These are phyloP conservation scores for Diutina neorugosa DNA, from an alignment of 1,139 yeast species.

Conservation along the genomic window DNA sequence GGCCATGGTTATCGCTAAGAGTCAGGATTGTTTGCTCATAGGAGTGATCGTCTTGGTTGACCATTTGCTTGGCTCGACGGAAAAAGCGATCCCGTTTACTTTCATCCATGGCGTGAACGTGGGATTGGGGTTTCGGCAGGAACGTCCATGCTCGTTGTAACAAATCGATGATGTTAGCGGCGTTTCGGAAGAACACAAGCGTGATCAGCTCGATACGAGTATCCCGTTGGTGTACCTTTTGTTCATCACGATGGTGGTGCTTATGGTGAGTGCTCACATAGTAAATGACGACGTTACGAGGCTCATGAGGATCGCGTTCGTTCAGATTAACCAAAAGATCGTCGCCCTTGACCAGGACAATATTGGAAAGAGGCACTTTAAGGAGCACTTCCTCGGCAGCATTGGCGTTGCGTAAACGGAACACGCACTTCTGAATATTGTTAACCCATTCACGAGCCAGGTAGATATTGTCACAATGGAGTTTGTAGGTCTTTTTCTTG, in stretches of 20 bases:
- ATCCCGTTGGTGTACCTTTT: not conserved
- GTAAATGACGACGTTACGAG: not conserved
- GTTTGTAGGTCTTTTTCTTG: conserved; percentile 45
- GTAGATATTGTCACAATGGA: conserved; percentile 61
- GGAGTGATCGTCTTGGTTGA: not conserved
- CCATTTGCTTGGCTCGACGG: not conserved
- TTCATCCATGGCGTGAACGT: not conserved
- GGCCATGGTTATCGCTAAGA: not conserved
- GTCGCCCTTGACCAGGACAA: conserved; percentile 47
- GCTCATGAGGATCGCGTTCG: not conserved
- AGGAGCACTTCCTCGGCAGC: conserved; percentile 62
- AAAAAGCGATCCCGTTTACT: not conserved
- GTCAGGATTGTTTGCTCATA: not conserved
- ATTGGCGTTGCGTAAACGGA: conserved; percentile 49
- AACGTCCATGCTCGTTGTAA: not conserved
- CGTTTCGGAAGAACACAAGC: not conserved
- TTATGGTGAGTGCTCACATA: not conserved
- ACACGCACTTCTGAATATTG: conserved; percentile 61
- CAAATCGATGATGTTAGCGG: not conserved
- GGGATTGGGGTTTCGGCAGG: not conserved
- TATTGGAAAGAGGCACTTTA: conserved; percentile 60
- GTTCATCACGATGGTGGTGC: not conserved
- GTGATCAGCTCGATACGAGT: not conserved
- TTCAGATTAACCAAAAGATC: conserved; percentile 4
- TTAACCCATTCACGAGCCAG: conserved; percentile 78